Conservation (phyloP, 2,329 filamentous ascomycete species). For the Sarocladium strictum region DNA sequence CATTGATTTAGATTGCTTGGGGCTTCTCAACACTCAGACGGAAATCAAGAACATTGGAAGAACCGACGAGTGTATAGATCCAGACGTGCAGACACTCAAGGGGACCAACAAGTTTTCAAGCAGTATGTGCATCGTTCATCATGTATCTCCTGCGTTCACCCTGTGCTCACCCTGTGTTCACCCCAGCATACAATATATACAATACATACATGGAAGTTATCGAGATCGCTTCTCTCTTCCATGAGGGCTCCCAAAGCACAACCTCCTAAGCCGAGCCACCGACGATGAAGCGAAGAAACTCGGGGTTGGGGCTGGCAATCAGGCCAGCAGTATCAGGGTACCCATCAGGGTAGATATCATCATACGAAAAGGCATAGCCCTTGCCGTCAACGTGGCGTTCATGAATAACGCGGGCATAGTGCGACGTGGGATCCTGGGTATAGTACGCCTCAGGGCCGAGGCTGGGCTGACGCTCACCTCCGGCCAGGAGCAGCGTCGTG, state of each 20-base stretch:
- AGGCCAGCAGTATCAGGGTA: conserved; percentile 43
- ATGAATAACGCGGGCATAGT: conserved; percentile 58
- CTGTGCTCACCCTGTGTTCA: too few relatives aligned
- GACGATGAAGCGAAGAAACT: conserved; percentile 23
- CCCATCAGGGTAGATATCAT: conserved; percentile 57
- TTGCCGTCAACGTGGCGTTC: conserved; percentile 50
- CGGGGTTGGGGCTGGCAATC: conserved; percentile 19
- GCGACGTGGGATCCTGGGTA: conserved; percentile 36
- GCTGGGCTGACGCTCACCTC: conserved; percentile 40
- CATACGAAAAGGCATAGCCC: conserved; percentile 63
- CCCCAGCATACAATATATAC: too few relatives aligned
- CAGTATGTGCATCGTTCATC: too few relatives aligned
- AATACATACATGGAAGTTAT: neutral
- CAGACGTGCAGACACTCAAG: too few relatives aligned
- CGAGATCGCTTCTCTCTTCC: neutral
- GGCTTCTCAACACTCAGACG: too few relatives aligned
- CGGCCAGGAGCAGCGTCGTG: conserved; percentile 37
- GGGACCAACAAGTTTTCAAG: too few relatives aligned
- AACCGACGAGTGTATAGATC: too few relatives aligned
- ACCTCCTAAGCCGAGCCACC: conserved; percentile 13
- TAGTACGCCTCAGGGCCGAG: conserved; percentile 37
- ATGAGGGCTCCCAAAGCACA: neutral
- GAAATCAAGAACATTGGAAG: too few relatives aligned
- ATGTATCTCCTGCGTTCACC: too few relatives aligned
- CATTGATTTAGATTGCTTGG: too few relatives aligned